Evolutionary conservation across 23 red algal species (phyloP).

Genomic region (Gracilaria gracilis): DNA sequence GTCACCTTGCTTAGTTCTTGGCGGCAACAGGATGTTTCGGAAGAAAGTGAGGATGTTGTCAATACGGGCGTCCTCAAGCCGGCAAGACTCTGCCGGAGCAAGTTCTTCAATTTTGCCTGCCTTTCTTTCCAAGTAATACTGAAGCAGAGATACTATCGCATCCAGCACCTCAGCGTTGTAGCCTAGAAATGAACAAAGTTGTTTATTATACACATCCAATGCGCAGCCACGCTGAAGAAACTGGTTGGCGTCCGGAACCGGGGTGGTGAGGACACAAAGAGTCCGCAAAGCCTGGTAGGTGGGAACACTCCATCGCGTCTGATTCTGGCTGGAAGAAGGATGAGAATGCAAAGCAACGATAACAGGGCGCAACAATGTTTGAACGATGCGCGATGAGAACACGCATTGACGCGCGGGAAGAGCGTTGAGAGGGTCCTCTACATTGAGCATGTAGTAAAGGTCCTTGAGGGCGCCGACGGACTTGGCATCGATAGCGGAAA

Average conservation of each 20-base stretch:
- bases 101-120: constrained; percentile 36
- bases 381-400: constrained; percentile 5
- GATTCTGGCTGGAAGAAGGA: constrained; percentile 24
- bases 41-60: constrained; percentile 76
- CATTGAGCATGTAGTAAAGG: constrained; percentile 64
- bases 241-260: constrained; percentile 32
- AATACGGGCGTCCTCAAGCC: constrained; percentile 64
- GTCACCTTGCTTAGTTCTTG: constrained; percentile 7
- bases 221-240: constrained; percentile 32
- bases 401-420: constrained; percentile 44
- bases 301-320: constrained; percentile 53
- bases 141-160: constrained; percentile 40
- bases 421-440: constrained; percentile 61
- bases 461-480: constrained; percentile 51
- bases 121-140: constrained; percentile 71
- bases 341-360: constrained; percentile 27
- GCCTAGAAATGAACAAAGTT: constrained; percentile 34
- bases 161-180: constrained; percentile 5
- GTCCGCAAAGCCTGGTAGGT: constrained; percentile 60
- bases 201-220: neutral
- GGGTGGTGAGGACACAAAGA: constrained; percentile 49
- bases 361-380: constrained; percentile 26
- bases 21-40: constrained; percentile 53
- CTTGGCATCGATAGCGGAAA: constrained; percentile 46
- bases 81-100: constrained; percentile 31